phyloP scores from a whole-genome alignment of 345 rosid species.

The Trapa bicornis region DNA sequence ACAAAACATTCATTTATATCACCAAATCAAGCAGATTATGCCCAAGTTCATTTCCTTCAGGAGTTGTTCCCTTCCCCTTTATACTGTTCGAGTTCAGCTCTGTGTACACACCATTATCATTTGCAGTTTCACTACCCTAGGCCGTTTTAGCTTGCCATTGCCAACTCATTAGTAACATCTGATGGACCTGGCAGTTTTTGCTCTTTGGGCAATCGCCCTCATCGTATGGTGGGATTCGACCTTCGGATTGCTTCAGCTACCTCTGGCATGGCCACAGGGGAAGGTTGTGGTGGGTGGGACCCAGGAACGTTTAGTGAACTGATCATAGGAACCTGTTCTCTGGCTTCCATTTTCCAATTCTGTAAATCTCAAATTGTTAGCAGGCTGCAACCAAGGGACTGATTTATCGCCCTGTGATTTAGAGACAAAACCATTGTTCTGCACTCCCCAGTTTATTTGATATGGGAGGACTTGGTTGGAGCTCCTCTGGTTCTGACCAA shows the following conservation, averaged over 20 bases:
- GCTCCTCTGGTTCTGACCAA: slow-evolving; percentile 31
- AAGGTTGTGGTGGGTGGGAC: slow-evolving; percentile 96
- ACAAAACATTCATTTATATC: too few species aligned
- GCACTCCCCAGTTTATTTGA: slow-evolving; percentile 26
- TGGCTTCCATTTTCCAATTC: slow-evolving; percentile 41
- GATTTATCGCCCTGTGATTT: slow-evolving; percentile 11
- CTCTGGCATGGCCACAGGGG: slow-evolving; percentile 81
- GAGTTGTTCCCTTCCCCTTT: too few species aligned
- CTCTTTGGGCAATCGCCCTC: slow-evolving; percentile 32
- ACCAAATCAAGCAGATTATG: too few species aligned
- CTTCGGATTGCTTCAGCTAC: slow-evolving; percentile 92
- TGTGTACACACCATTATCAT: too few species aligned
- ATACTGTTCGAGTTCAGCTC: too few species aligned
- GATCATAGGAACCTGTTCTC: slow-evolving; percentile 32
- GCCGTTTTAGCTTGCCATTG: too few species aligned
- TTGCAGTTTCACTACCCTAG: too few species aligned
- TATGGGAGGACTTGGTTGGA: slow-evolving; percentile 15
- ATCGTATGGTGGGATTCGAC: slow-evolving; percentile 45
- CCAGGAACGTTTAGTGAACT: slow-evolving; percentile 55
- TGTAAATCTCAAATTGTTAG: slow-evolving; percentile 41
- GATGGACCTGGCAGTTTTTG: too few species aligned
- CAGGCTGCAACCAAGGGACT: slow-evolving; percentile 63
- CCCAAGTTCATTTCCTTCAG: too few species aligned
- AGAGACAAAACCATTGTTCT: slow-evolving; percentile 14
- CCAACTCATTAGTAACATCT: too few species aligned